Conservation (phyloP, 306 rosid species). For the Begonia peltatifolia region DNA sequence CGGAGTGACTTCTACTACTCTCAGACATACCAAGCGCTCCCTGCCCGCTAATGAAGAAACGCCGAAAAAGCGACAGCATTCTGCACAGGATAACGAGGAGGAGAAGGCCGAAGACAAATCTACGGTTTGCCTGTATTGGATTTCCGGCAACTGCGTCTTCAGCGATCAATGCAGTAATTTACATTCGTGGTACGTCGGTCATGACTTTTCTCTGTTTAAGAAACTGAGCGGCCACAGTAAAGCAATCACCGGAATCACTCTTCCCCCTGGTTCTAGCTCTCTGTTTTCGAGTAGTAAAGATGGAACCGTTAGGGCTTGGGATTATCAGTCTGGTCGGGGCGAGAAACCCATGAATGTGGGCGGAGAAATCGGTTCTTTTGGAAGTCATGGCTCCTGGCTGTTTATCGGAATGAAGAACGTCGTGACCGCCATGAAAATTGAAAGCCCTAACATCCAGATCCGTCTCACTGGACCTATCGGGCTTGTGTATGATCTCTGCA, state of each 20-base stretch:
- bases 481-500: background rate
- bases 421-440: background rate
- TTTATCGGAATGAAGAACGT: background rate
- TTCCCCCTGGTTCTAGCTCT: background rate
- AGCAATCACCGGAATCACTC: background rate
- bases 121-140: background rate
- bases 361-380: background rate
- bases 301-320: slow-evolving; percentile 1
- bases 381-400: background rate
- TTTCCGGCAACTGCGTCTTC: background rate
- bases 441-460: background rate
- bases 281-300: background rate
- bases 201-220: background rate
- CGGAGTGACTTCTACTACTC: background rate
- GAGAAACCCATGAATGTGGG: background rate
- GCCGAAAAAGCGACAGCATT: background rate
- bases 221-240: background rate
- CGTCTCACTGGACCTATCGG: background rate
- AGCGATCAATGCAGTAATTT: background rate
- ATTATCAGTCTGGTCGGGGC: background rate
- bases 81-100: background rate
- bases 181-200: slow-evolving; percentile 1
- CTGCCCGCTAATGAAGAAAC: too few relatives aligned
- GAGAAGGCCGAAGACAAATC: background rate
- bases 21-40: background rate